phyloP scores from a whole-genome alignment of 2,329 filamentous ascomycete species.

The Penicillium sp. region DNA sequence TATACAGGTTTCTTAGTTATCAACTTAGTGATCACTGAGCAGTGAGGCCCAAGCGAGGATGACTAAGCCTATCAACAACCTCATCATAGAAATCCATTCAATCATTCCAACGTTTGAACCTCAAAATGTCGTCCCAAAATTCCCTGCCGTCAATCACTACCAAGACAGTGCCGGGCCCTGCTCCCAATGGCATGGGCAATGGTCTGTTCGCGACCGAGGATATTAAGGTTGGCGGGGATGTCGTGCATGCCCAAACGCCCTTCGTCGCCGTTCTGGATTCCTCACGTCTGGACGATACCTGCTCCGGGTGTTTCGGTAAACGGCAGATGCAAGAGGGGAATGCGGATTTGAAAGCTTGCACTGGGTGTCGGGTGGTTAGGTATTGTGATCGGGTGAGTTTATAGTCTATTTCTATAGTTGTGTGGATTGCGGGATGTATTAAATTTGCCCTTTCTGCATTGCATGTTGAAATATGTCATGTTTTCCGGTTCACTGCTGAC shows the following conservation, averaged over 20 bases:
- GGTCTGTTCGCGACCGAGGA: conserved; percentile 56
- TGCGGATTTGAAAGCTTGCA: conserved; percentile 53
- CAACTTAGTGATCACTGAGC: background rate
- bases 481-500: background rate
- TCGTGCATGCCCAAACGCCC: conserved; percentile 53
- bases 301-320: conserved; percentile 58
- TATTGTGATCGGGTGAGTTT: conserved; percentile 61
- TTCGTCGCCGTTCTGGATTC: conserved; percentile 58
- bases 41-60: conserved; percentile 1
- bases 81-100: background rate
- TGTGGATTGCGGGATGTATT: background rate
- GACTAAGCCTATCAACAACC: conserved; percentile 6
- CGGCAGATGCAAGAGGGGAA: conserved; percentile 22
- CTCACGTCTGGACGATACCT: conserved; percentile 54
- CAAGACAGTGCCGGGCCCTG: conserved; percentile 25
- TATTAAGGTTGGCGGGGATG: conserved; percentile 50
- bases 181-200: conserved; percentile 44
- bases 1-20: background rate
- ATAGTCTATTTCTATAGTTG: background rate
- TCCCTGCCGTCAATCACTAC: conserved; percentile 20
- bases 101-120: background rate
- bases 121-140: conserved; percentile 21
- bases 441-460: background rate
- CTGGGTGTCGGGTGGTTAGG: conserved; percentile 57
- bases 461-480: background rate